These are phyloP conservation scores for Ramularia endophylla DNA, from an alignment of 2,329 filamentous ascomycete species.

Conservation along the genomic window DNA sequence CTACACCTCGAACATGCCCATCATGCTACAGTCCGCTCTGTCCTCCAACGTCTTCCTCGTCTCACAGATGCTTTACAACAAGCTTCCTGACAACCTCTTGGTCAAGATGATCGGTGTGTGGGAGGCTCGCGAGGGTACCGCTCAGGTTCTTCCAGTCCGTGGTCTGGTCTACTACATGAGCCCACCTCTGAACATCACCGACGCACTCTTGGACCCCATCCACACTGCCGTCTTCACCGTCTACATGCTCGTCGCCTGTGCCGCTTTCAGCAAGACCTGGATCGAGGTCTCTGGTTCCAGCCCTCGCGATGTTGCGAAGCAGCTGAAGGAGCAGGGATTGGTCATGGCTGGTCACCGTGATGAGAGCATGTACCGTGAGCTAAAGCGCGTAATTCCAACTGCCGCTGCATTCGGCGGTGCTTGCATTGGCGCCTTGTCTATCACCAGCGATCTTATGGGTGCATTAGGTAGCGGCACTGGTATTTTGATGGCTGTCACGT, in stretches of 20 bases:
- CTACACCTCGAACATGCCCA: conserved; percentile 99
- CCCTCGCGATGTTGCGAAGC: conserved; percentile 97
- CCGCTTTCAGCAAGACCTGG: conserved; percentile 99
- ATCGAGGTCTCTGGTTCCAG: conserved; percentile 98
- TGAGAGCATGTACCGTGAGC: conserved; percentile 99
- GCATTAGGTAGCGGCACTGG: conserved; percentile 94
- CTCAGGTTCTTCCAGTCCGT: conserved; percentile 88
- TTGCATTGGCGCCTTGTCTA: conserved; percentile 95
- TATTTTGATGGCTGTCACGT: conserved; percentile 97
- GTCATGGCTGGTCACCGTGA: conserved; percentile 99
- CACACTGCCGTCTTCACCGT: conserved; percentile 92
- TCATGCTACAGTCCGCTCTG: conserved; percentile 98
- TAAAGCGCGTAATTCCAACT: conserved; percentile 98
- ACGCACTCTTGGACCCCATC: conserved; percentile 92
- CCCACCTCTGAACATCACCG: conserved; percentile 90
- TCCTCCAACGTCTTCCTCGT: conserved; percentile 99
- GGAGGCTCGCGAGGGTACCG: conserved; percentile 94
- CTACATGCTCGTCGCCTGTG: conserved; percentile 97
- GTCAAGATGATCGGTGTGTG: conserved; percentile 97
- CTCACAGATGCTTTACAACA: conserved; percentile 98
- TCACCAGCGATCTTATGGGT: conserved; percentile 90
- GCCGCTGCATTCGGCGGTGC: conserved; percentile 97
- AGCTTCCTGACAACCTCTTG: conserved; percentile 97
- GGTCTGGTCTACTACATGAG: conserved; percentile 99
- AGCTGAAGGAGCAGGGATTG: conserved; percentile 98